Conservation (phyloP, 257 asterid genomes). For the Voacanga thouarsii region DNA sequence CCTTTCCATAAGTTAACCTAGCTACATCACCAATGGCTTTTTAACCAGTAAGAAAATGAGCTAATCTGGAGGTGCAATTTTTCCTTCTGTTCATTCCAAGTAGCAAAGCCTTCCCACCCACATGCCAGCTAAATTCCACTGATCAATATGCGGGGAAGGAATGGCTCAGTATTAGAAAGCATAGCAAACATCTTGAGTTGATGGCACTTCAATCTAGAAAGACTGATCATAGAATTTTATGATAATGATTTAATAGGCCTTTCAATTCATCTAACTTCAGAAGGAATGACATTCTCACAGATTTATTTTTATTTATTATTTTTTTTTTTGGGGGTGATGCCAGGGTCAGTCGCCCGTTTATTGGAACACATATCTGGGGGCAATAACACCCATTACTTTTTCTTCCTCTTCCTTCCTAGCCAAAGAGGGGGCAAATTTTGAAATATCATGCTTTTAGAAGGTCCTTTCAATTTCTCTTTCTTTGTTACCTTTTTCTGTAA, state of each 20-base stretch:
- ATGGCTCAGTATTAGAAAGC: not conserved
- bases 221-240: not conserved
- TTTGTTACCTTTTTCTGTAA: not conserved
- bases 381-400: not conserved
- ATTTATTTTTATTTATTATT: too few species aligned
- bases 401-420: not conserved
- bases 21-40: not conserved
- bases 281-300: not conserved
- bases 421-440: not conserved
- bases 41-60: not conserved
- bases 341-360: not conserved
- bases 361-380: not conserved
- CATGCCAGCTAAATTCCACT: not conserved
- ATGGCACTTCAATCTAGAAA: not conserved
- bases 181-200: not conserved
- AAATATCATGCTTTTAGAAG: not conserved
- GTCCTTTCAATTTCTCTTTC: not conserved
- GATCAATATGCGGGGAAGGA: not conserved
- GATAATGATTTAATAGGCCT: not conserved
- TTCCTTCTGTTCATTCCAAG: constrained; percentile 4
- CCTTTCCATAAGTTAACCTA: not conserved
- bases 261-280: not conserved
- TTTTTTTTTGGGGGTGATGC: not conserved
- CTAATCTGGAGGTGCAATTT: not conserved
- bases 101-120: not conserved